Base-by-base conservation (phyloP, 2,329 filamentous ascomycete species). In the Paraconiothyrium brasiliense region DNA sequence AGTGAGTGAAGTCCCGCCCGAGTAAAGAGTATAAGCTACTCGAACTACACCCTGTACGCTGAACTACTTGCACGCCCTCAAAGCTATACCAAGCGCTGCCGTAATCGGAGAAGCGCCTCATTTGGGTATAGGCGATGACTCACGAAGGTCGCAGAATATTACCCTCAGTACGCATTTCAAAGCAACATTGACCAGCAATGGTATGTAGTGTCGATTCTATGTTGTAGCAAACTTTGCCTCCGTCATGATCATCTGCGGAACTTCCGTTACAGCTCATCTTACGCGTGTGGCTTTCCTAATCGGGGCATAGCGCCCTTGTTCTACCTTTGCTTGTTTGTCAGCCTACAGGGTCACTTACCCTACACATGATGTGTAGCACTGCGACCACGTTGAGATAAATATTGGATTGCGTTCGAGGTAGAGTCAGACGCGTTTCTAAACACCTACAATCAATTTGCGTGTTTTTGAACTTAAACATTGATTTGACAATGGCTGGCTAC, bases 401-500 rank as follows among this genome's bases (percentile, higher is more conserved):
- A 30, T 2, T 4, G 13, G 8, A 24, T 41, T 32, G 10, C 41
- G 2, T 8, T 27, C 10, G 24, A 34, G 30, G 22, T 11, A 32
- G 20, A 16, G 8, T 10, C 14, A 3, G 4, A 14, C 35, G 14
- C 35, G 14, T 10, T 37, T 37, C 3, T 7, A 37, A 1, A 37
- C 8, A 6, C 8, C 14, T 10, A 37, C 35, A 37, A 14, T 10
- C 11, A 3, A 37, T 37, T 10, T 37, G 35, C 35, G 14, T 4
- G 13, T 41, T 44, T 20, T 1, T n/a, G 20, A 20, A n/a, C 1
- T 8, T 9, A 44, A 4, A 20, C 30, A 9, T 50, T 34, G 8
- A 51, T 24, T 32, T 11, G 16, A 43, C 37, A 34, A 56, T 56
- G 54, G 41, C 41, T 11, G 24, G 49, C 20, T 63, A 55, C 58